Evolutionary conservation across 192 early-diverging fungal species (phyloP), one percentile per base, ranked within the genome.

Genomic region (Linnemannia zychae): DNA sequence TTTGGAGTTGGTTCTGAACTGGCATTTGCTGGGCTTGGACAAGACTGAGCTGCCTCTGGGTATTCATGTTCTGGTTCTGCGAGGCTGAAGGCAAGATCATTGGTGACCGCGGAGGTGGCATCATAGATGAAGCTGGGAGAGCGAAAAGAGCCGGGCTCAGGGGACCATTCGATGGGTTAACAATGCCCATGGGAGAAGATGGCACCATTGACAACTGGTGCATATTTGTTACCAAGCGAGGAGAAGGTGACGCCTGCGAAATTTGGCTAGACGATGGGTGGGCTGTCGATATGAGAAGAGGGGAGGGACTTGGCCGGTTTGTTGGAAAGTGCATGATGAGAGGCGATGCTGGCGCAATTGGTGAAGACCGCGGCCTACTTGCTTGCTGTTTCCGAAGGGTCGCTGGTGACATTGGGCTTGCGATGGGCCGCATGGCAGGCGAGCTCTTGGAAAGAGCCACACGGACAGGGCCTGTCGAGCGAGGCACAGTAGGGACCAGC

Each of bases 321-420:
- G 83, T 76, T 7, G 83, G 83, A 47, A 85, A 85, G 69, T 85
- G 83, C 83, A 85, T 85, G 50, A 73, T 79, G 4, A 85, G 77
- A 1, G 83, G 83, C 6, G 83, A 85, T 3, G 78, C 71, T 38
- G 83, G 83, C 33, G 83, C 74, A 9, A 85, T 85, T 11, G 83
- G 71, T 1, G 83, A 76, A n/a, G 77, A 44, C 48, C 78, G 50
- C 17, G 71, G 52, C 11, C 78, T 77, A n/a, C 50, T 79, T 3
- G 78, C 38, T 44, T 75, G 74, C 44, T 75, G 78, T 47, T 85
- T 85, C 60, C 83, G 67, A n/a, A 85, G 74, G 0, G 83, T 79
- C 3, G 78, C 83, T 15, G 83, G 83, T 12, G 83, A 85, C 83
- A 85, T 68, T 1, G 83, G 83, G 36, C 40, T 85, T 1, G 69